phyloP scores from a whole-genome alignment of 1,284 basidiomycete species.

The Termitomyces sp. region DNA sequence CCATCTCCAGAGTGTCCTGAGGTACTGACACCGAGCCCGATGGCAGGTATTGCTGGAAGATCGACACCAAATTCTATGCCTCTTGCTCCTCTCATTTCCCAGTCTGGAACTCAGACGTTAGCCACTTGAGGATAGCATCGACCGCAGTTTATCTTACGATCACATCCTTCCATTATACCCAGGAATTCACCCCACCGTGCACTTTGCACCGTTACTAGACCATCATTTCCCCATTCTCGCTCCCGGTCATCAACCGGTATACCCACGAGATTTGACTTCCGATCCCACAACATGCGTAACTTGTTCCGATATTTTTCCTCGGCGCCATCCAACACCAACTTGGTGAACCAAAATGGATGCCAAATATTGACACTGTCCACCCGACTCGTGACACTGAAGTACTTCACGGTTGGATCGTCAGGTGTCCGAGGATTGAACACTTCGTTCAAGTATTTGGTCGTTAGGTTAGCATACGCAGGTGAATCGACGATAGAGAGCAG shows the following conservation, averaged over 20 bases:
- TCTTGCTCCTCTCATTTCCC: slow-evolving; percentile 87
- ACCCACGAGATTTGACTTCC: slow-evolving; percentile 13
- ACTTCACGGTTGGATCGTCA: slow-evolving; percentile 80
- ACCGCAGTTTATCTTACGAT: slow-evolving; percentile 46
- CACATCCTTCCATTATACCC: slow-evolving; percentile 84
- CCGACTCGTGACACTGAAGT: slow-evolving; percentile 88
- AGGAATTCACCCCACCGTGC: slow-evolving; percentile 94
- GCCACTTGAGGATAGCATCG: not conserved
- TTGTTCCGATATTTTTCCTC: slow-evolving; percentile 51
- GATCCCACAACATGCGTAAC: slow-evolving; percentile 28
- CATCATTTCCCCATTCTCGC: slow-evolving; percentile 87
- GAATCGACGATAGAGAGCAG: slow-evolving; percentile 93
- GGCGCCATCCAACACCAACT: slow-evolving; percentile 84
- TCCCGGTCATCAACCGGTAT: slow-evolving; percentile 39
- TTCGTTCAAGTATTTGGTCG: slow-evolving; percentile 78
- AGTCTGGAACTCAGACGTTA: slow-evolving; percentile 43
- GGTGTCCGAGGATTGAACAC: slow-evolving; percentile 93
- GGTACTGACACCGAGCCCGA: slow-evolving; percentile 29
- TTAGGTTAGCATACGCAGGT: slow-evolving; percentile 95
- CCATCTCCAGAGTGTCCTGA: slow-evolving; percentile 32
- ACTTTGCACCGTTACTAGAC: slow-evolving; percentile 85
- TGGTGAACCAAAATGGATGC: slow-evolving; percentile 97
- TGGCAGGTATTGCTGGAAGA: slow-evolving; percentile 43
- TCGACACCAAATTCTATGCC: slow-evolving; percentile 64
- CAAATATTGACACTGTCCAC: slow-evolving; percentile 70